These are phyloP conservation scores for Capsicum chinense DNA, from an alignment of 257 asterid genomes.

Conservation along the genomic window DNA sequence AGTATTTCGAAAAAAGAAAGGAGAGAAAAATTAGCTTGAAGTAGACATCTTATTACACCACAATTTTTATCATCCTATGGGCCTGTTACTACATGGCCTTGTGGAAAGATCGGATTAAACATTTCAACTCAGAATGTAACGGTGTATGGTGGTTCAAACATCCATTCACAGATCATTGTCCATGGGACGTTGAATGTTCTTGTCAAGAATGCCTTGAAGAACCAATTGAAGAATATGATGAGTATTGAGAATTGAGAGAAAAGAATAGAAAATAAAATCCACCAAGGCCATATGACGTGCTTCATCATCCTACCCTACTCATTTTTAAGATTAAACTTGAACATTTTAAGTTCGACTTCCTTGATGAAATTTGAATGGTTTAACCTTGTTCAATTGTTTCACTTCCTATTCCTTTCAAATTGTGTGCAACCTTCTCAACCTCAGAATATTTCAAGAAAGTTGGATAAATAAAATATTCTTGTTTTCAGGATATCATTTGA, in stretches of 20 bases:
- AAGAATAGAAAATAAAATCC: background rate
- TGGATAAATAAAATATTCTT: background rate
- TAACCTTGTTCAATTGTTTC: conserved; percentile 7
- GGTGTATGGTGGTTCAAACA: background rate
- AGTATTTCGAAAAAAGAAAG: background rate
- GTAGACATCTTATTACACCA: background rate
- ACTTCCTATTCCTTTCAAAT: background rate
- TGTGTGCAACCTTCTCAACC: conserved; percentile 3
- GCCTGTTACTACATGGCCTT: background rate
- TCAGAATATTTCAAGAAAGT: background rate
- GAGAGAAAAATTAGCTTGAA: background rate
- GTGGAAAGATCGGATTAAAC: background rate
- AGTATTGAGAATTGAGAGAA: background rate
- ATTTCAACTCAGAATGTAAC: background rate
- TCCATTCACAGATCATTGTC: background rate
- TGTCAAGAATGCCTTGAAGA: background rate
- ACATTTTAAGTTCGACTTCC: background rate
- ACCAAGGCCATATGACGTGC: background rate
- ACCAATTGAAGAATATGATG: background rate
- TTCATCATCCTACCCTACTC: background rate
- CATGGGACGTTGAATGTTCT: background rate
- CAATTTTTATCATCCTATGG: background rate
- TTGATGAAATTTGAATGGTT: background rate
- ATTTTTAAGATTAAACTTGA: background rate
- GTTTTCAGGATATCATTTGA: background rate